phyloP scores from a whole-genome alignment of 2,329 filamentous ascomycete genomes.

The Neocatenulostroma microsporum region DNA sequence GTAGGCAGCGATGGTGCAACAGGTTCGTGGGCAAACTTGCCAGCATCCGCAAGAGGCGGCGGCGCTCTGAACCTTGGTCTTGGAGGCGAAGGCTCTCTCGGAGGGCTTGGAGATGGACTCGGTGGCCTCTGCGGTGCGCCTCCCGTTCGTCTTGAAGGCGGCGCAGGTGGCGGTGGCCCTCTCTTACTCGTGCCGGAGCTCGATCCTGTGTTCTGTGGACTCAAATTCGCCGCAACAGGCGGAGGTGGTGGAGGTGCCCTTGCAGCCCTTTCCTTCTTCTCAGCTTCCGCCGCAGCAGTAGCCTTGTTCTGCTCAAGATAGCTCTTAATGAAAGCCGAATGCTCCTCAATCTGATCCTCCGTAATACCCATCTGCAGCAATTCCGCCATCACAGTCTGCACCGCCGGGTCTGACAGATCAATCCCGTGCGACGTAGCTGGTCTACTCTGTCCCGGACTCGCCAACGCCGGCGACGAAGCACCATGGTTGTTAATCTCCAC shows the following conservation, averaged over 20 bases:
- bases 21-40: slow-evolving; percentile 62
- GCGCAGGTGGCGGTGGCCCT: slow-evolving; percentile 54
- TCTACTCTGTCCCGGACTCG: slow-evolving; percentile 25
- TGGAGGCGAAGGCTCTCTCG: slow-evolving; percentile 63
- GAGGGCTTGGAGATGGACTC: slow-evolving; percentile 50
- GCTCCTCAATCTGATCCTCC: slow-evolving; percentile 59
- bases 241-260: slow-evolving; percentile 58
- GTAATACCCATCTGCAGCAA: slow-evolving; percentile 59
- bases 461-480: slow-evolving; percentile 36
- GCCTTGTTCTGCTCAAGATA: slow-evolving; percentile 59
- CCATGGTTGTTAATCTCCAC: slow-evolving; percentile 23
- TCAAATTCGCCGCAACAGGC: slow-evolving; percentile 43
- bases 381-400: slow-evolving; percentile 54
- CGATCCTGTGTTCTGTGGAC: slow-evolving; percentile 55
- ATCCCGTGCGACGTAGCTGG: slow-evolving; percentile 38
- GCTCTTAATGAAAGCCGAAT: slow-evolving; percentile 60
- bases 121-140: slow-evolving; percentile 36
- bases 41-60: slow-evolving; percentile 81
- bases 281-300: slow-evolving; percentile 37
- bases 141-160: slow-evolving; percentile 39
- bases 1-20: slow-evolving; percentile 40
- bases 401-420: slow-evolving; percentile 55
- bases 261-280: slow-evolving; percentile 42
- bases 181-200: slow-evolving; percentile 47
- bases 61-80: slow-evolving; percentile 72